These are phyloP conservation scores for Pseudoperonospora humuli DNA, from an alignment of 352 stramenopile species.

Conservation along the genomic window DNA sequence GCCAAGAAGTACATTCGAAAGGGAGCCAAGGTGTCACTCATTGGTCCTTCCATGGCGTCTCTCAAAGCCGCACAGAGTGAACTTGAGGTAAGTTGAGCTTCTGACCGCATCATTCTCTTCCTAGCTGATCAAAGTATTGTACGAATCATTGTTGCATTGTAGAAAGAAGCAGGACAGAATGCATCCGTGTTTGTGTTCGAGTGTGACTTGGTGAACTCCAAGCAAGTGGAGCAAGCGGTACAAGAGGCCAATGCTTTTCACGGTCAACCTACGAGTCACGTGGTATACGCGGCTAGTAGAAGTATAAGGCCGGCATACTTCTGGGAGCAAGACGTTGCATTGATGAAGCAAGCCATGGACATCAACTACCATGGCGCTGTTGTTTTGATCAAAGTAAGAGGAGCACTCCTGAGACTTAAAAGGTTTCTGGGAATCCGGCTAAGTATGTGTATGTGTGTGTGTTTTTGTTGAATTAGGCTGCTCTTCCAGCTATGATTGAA, in stretches of 20 bases:
- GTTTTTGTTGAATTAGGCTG: slow-evolving; percentile 13
- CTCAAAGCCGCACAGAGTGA: slow-evolving; percentile 29
- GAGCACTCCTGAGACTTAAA: background rate
- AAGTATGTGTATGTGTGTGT: background rate
- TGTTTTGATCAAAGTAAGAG: slow-evolving; percentile 39
- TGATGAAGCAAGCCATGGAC: slow-evolving; percentile 40
- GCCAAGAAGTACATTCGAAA: slow-evolving; percentile 48
- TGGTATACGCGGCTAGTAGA: slow-evolving; percentile 39
- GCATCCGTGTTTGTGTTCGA: slow-evolving; percentile 27
- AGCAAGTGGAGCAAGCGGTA: slow-evolving; percentile 33
- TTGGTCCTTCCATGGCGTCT: slow-evolving; percentile 29
- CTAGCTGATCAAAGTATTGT: too few species aligned
- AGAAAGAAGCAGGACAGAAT: slow-evolving; percentile 12
- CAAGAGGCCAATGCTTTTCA: slow-evolving; percentile 51
- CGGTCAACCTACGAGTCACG: slow-evolving; percentile 44
- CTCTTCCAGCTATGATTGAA: slow-evolving; percentile 53
- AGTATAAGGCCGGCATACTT: slow-evolving; percentile 32
- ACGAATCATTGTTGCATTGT: too few species aligned
- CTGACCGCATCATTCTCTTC: too few species aligned
- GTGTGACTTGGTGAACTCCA: slow-evolving; percentile 35
- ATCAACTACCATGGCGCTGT: slow-evolving; percentile 59
- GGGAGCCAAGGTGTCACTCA: slow-evolving; percentile 46
- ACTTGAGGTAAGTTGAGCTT: slow-evolving; percentile 28
- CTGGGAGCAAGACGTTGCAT: slow-evolving; percentile 40
- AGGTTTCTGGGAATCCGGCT: background rate